These are phyloP conservation scores for Panaeolus papilionaceus DNA, from an alignment of 768 basidiomycete species.

Conservation along the genomic window DNA sequence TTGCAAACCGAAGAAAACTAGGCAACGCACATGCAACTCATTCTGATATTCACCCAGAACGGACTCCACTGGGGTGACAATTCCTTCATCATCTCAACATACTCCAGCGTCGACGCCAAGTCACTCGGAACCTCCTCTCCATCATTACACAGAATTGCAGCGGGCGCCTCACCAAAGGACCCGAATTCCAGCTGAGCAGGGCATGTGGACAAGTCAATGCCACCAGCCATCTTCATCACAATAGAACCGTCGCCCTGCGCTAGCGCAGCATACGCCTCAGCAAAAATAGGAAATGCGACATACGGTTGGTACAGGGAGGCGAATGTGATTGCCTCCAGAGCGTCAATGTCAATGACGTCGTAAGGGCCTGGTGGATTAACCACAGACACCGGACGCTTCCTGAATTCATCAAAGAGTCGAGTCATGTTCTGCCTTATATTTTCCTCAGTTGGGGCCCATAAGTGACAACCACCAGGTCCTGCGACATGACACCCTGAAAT, in stretches of 20 bases:
- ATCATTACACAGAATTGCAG: conserved; percentile 41
- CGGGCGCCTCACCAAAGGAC: conserved; percentile 24
- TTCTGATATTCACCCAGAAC: neutral
- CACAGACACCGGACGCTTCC: conserved; percentile 40
- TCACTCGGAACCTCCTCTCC: conserved; percentile 35
- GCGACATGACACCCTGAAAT: conserved; percentile 43
- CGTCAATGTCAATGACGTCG: conserved; percentile 42
- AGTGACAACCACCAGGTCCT: conserved; percentile 42
- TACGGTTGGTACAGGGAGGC: conserved; percentile 40
- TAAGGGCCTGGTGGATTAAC: conserved; percentile 23
- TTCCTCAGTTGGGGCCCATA: conserved; percentile 42
- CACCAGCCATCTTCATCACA: neutral
- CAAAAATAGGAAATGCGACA: conserved; percentile 35
- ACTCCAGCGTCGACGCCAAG: conserved; percentile 33
- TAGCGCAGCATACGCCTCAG: conserved; percentile 42
- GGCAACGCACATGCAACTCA: neutral
- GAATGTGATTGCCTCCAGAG: conserved; percentile 38
- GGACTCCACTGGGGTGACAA: neutral
- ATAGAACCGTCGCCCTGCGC: conserved; percentile 33
- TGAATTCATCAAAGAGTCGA: conserved; percentile 36
- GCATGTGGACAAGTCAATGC: neutral
- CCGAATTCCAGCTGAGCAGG: neutral
- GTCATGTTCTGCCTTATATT: conserved; percentile 43
- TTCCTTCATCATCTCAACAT: neutral
- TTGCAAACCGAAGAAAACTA: too few relatives aligned